phyloP scores from a whole-genome alignment of 2,329 filamentous ascomycete genomes.

The Cladosporium sp. region DNA sequence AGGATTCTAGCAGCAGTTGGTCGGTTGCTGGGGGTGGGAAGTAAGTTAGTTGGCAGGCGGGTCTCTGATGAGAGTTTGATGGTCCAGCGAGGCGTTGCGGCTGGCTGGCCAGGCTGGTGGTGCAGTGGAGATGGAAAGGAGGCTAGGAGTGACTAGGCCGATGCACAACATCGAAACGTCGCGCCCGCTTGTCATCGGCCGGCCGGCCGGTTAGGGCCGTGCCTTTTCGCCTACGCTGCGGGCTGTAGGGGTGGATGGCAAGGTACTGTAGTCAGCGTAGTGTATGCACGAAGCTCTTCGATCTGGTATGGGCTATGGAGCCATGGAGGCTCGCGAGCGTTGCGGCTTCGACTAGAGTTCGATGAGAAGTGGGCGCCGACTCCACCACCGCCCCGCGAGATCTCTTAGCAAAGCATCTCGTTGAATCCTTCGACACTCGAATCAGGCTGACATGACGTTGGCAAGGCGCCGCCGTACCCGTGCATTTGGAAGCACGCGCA shows the following conservation, averaged over 20 bases:
- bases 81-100: not conserved
- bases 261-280: not conserved
- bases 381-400: not conserved
- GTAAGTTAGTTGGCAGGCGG: not conserved
- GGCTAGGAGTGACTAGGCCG: not conserved
- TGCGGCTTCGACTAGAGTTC: not conserved
- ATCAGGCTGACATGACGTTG: not conserved
- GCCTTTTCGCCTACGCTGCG: not conserved
- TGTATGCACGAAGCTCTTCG: not conserved
- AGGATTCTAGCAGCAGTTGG: not conserved
- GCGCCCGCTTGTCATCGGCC: conserved; percentile 1
- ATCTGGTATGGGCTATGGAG: not conserved
- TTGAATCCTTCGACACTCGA: not conserved
- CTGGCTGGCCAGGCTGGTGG: not conserved
- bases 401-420: not conserved
- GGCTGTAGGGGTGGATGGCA: not conserved
- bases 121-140: not conserved
- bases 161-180: conserved; percentile 8
- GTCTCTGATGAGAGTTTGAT: not conserved
- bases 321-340: not conserved
- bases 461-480: not conserved
- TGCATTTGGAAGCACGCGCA: not conserved
- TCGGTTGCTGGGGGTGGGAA: not conserved
- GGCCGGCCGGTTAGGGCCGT: not conserved
- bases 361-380: not conserved